phyloP scores from a whole-genome alignment of 495 filamentous ascomycete genomes.

The Parathielavia hyrcaniae region DNA sequence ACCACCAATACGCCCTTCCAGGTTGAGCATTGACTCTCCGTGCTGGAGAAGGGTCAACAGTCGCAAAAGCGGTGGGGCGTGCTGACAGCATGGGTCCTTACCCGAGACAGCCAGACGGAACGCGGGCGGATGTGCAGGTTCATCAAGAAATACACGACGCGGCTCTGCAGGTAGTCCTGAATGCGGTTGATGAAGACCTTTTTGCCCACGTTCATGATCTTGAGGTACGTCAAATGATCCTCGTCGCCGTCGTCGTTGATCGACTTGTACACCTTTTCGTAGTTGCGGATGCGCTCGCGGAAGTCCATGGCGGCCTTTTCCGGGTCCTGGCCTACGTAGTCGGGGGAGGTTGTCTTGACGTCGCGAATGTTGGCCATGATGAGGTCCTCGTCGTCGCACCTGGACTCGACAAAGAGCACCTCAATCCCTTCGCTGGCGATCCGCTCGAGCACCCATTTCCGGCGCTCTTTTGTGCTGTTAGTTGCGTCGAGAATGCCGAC shows the following conservation, averaged over 20 bases:
- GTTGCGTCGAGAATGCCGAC: slow-evolving; percentile 94
- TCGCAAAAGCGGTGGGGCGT: background rate
- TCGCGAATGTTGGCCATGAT: slow-evolving; percentile 97
- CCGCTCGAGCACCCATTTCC: slow-evolving; percentile 81
- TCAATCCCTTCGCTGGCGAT: slow-evolving; percentile 70
- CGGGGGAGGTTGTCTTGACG: slow-evolving; percentile 93
- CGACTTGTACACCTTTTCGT: slow-evolving; percentile 91
- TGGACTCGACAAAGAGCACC: slow-evolving; percentile 89
- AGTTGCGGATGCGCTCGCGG: slow-evolving; percentile 87
- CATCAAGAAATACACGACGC: slow-evolving; percentile 96
- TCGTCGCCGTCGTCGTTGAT: slow-evolving; percentile 74
- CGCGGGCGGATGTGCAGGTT: slow-evolving; percentile 97
- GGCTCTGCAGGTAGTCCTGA: slow-evolving; percentile 90
- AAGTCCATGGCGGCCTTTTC: slow-evolving; percentile 86
- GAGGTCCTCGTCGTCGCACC: slow-evolving; percentile 87
- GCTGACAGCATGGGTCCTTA: slow-evolving; percentile 42
- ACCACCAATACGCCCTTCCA: slow-evolving; percentile 81
- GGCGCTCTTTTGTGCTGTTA: slow-evolving; percentile 83
- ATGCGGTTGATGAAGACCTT: slow-evolving; percentile 97
- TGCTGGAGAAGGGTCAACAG: slow-evolving; percentile 52
- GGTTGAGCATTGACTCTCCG: slow-evolving; percentile 88
- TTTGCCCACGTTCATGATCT: slow-evolving; percentile 91
- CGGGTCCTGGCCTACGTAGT: slow-evolving; percentile 90
- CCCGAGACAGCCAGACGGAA: slow-evolving; percentile 92
- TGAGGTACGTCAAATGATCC: slow-evolving; percentile 80